Evolutionary conservation across 1,284 basidiomycete genomes (phyloP).

Genomic region (Microbotryum lychnidis-dioicae): DNA sequence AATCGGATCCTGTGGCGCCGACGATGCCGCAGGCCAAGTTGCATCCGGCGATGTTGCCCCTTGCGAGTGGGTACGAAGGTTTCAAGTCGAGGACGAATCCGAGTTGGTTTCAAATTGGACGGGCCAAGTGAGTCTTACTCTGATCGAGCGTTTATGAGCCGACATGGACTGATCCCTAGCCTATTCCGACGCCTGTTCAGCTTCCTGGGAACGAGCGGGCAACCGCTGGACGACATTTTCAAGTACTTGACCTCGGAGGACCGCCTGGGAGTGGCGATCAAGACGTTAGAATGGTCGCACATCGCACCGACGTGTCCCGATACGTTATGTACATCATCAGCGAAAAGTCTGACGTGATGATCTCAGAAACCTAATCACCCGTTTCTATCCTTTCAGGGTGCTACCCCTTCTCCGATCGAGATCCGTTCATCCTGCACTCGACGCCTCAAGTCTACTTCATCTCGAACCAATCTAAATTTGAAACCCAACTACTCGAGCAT

Average conservation of each 20-base stretch:
- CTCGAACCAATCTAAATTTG: constrained; percentile 83
- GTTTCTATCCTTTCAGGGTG: constrained; percentile 53
- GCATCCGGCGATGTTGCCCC: constrained; percentile 82
- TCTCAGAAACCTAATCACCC: neutral
- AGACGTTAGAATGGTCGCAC: constrained; percentile 86
- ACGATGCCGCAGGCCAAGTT: constrained; percentile 91
- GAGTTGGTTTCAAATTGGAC: constrained; percentile 59
- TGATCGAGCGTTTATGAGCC: neutral
- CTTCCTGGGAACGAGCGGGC: constrained; percentile 76
- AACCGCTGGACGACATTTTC: constrained; percentile 89
- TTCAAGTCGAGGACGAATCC: constrained; percentile 85
- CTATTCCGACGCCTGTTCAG: constrained; percentile 40
- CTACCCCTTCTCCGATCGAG: constrained; percentile 78
- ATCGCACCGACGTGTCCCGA: constrained; percentile 96
- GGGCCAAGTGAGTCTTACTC: constrained; percentile 39
- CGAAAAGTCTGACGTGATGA: neutral
- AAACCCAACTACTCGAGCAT: constrained; percentile 56
- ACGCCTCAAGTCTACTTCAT: constrained; percentile 84
- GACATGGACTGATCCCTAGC: neutral
- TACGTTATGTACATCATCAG: constrained; percentile 59
- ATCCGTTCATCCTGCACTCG: constrained; percentile 79
- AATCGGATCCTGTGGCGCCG: constrained; percentile 73
- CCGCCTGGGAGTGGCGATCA: constrained; percentile 59
- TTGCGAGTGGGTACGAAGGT: constrained; percentile 52
- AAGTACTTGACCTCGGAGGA: constrained; percentile 65